Evolutionary conservation across 306 rosid genomes (phyloP).

Genomic region (Vicia sativa): DNA sequence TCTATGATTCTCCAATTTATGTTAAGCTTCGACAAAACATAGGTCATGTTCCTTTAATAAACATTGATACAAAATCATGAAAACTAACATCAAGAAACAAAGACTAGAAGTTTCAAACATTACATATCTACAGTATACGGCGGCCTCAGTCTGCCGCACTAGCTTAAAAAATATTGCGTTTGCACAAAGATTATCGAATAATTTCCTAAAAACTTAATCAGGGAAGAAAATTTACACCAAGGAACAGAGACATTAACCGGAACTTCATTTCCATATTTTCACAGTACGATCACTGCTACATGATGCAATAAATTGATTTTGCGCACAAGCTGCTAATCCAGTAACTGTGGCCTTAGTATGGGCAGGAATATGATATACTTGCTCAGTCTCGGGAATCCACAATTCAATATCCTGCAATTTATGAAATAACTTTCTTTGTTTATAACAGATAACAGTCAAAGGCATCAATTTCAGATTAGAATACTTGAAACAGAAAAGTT

Average conservation of each 20-base stretch:
- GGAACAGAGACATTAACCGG: neutral
- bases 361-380: neutral
- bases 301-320: conserved; percentile 22
- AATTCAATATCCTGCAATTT: conserved; percentile 17
- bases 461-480: neutral
- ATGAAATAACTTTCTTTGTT: neutral
- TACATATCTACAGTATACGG: neutral
- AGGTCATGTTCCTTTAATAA: too few species aligned
- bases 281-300: conserved; percentile 1
- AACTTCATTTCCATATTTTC: conserved; percentile 29
- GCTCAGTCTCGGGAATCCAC: conserved; percentile 11
- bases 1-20: conserved; percentile 19
- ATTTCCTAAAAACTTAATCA: neutral
- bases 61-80: too few species aligned
- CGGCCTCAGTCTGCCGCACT: neutral
- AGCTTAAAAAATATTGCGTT: neutral
- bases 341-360: neutral
- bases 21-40: too few species aligned
- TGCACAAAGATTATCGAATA: neutral
- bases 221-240: conserved; percentile 4
- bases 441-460: too few species aligned
- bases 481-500: neutral
- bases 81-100: too few species aligned
- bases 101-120: too few species aligned
- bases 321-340: conserved; percentile 21